Base-by-base conservation (phyloP, 495 filamentous ascomycete species). In the Xylaria castorea region DNA sequence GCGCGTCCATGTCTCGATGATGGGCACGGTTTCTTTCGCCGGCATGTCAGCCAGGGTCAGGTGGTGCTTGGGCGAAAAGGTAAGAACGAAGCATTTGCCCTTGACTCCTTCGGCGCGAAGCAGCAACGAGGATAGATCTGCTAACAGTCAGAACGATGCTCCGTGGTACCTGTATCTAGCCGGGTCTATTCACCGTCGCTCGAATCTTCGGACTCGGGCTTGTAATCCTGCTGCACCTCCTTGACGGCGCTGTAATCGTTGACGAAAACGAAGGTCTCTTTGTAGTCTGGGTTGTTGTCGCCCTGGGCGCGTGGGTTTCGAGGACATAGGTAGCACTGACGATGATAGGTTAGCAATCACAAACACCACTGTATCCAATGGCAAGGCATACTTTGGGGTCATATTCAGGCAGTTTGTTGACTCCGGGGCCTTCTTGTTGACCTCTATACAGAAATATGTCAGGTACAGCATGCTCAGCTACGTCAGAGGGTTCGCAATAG, bases 171-270 rank as follows among this genome's bases (percentile, higher is more conserved):
- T 5, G 18, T 48, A 36, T 36, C 18, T 16, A 20, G 48, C 9
- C 53, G 30, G 48, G 18, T n/a, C 38, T 9, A 53, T 71, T 66
- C 77, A 82, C 80, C 80, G 73, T 84, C 75, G 12, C 72, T 75
- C 27, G 71, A 77, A 64, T 70, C 32, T 5, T 78, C 74, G 66
- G 72, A 25, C 5, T 79, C 76, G 20, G 79, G 78, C 36, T 80
- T 66, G 68, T 86, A 87, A 11, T 84, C 84, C 57, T 83, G 90
- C 81, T 99, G 96, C 64, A 93, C 89, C 82, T 98, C 95, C 79
- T 97, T 97, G 38, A 99, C 94, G 14, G 96, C 96, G 75, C 93
- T 95, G 80, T 96, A 99, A 81, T 99, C 96, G 77, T 99, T 99
- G 57, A 98, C 93, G 73, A 99, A 99, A 14, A 95, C 91, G 75